A percentile compares a stretch with the other conserved stretches of the same genome.
These are phyloP conservation scores for Pleurotus tuber-regium DNA, from an alignment of 768 basidiomycete species.

Conservation along the genomic window DNA sequence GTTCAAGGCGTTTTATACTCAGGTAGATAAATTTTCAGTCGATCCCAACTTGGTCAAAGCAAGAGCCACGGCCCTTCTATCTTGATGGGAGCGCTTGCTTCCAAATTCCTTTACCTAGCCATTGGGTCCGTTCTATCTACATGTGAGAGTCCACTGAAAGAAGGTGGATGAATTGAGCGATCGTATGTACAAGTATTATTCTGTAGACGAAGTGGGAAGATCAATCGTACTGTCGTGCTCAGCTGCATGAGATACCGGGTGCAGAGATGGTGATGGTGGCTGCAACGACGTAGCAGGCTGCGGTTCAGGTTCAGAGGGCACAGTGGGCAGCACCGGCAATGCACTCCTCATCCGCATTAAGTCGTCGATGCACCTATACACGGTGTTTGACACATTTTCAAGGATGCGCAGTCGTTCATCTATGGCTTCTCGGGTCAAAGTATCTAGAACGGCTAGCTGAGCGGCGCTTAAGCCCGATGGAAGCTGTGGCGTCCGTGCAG, in stretches of 20 bases:
- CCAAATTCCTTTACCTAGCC: no score
- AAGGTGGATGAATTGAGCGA: no score
- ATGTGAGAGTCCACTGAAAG: no score
- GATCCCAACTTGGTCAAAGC: constrained; percentile 55
- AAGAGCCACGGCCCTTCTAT: constrained; percentile 41
- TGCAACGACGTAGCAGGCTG: no score
- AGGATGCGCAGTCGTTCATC: constrained; percentile 81
- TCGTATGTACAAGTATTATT: no score
- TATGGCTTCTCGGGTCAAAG: constrained; percentile 73
- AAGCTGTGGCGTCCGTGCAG: constrained; percentile 21
- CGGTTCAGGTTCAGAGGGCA: constrained; percentile 19
- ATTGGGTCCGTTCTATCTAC: no score
- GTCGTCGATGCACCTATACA: constrained; percentile 78
- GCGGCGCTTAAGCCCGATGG: constrained; percentile 53
- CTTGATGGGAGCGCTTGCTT: no score
- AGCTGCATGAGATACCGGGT: no score
- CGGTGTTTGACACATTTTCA: constrained; percentile 70
- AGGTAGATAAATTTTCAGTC: constrained; percentile 58
- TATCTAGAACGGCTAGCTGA: constrained; percentile 65
- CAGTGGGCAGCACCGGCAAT: constrained; percentile 40
- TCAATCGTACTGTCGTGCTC: no score
- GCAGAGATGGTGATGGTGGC: no score
- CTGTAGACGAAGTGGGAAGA: no score
- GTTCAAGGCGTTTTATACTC: constrained; percentile 62
- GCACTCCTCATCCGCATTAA: constrained; percentile 72